phyloP scores from a whole-genome alignment of 805 yeast species.

The Yamadazyma nakazawae region DNA sequence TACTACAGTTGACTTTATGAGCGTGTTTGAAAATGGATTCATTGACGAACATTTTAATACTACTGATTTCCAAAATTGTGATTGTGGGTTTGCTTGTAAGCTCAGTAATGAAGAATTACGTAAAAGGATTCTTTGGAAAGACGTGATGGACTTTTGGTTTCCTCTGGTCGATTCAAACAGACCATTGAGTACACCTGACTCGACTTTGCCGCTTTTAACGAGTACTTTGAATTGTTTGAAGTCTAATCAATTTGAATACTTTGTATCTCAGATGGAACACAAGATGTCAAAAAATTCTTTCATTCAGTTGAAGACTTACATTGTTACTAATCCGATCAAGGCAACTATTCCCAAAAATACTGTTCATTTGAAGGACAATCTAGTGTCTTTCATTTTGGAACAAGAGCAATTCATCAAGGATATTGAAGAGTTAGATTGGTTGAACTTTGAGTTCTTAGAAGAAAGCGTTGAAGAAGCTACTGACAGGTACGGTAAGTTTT shows the following conservation, averaged over 20 bases:
- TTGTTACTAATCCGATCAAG: conserved; percentile 7
- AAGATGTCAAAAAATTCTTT: conserved; percentile 1
- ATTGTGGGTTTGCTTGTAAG: conserved; percentile 11
- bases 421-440: conserved; percentile 20
- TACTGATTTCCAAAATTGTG: conserved; percentile 10
- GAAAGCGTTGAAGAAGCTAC: conserved; percentile 15
- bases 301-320: conserved; percentile 4
- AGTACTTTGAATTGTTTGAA: not conserved
- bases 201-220: not conserved
- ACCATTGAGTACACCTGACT: not conserved
- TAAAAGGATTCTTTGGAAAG: conserved; percentile 16
- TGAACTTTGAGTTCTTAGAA: conserved; percentile 13
- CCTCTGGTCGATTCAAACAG: not conserved
- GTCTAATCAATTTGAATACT: not conserved
- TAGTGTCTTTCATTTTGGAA: conserved; percentile 23
- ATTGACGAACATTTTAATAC: conserved; percentile 9
- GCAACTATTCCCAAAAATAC: conserved; percentile 3
- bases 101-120: conserved; percentile 21
- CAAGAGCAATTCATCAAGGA: conserved; percentile 22
- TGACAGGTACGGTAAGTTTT: conserved; percentile 19
- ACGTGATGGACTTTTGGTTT: conserved; percentile 5
- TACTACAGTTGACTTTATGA: conserved; percentile 9
- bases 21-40: conserved; percentile 8
- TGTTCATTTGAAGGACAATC: conserved; percentile 17
- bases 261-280: not conserved